Percentiles rank a stretch among this genome's conserved stretches.
Conservation (phyloP, 768 basidiomycete species). For the Kwoniella bestiolae region DNA sequence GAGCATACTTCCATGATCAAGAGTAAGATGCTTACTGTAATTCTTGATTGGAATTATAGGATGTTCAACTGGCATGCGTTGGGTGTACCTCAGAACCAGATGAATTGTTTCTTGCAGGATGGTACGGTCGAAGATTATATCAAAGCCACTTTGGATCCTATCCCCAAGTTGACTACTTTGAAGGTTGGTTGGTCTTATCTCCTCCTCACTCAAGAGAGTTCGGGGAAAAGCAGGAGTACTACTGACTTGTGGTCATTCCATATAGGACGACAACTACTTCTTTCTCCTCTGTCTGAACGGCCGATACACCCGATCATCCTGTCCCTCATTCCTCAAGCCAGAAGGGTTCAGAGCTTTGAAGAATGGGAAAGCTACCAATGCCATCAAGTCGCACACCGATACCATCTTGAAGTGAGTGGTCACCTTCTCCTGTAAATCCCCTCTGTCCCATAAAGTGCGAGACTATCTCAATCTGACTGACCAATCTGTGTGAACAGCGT, state of each 20-base stretch:
- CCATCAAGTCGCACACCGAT: slow-evolving; percentile 73
- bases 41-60: slow-evolving; percentile 4
- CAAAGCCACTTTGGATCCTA: slow-evolving; percentile 59
- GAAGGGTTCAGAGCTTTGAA: slow-evolving; percentile 67
- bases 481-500: slow-evolving; percentile 56
- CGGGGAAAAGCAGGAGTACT: not conserved
- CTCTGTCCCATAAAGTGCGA: too few species aligned
- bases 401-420: slow-evolving; percentile 67
- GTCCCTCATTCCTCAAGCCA: slow-evolving; percentile 68
- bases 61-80: slow-evolving; percentile 76
- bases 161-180: slow-evolving; percentile 53
- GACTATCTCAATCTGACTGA: slow-evolving; percentile 1
- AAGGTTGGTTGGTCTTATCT: slow-evolving; percentile 23
- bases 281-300: slow-evolving; percentile 65
- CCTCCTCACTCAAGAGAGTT: not conserved
- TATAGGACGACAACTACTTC: slow-evolving; percentile 66
- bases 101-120: slow-evolving; percentile 64
- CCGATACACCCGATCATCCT: slow-evolving; percentile 65
- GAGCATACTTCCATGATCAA: not conserved
- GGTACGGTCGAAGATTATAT: slow-evolving; percentile 58
- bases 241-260: not conserved
- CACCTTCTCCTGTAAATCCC: too few species aligned
- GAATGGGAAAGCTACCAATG: slow-evolving; percentile 59
- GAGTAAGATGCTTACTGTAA: not conserved
- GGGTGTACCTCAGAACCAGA: slow-evolving; percentile 74